Evolutionary conservation across 371 early-diverging fungal genomes (phyloP), one percentile per base, ranked within the genome.

Genomic region (Circinella minor): DNA sequence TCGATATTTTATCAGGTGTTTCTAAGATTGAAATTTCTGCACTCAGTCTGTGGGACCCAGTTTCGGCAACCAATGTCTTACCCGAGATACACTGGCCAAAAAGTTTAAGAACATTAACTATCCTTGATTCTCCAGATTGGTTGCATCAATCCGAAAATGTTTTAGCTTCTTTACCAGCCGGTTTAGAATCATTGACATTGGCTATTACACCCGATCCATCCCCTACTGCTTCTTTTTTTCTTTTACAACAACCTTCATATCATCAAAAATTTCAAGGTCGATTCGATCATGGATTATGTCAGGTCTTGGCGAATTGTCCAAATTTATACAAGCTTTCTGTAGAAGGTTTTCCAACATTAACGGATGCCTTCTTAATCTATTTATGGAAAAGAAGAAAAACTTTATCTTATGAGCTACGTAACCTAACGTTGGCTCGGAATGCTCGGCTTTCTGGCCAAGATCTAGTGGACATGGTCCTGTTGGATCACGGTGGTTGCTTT

Each of bases 121-220:
- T 57, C 14, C 34, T 57, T 6, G 57, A 57, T 34, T 57, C 57
- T 20, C 57, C 57, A 18, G 57, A 57, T n/a, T 57, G 57, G 57
- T 27, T 57, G 7, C 57, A 57, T 57, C 57, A 57, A 34, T 57
- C 57, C 1, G 18, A 18, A 8, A 4, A 57, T 57, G 57, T 34
- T 18, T 34, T 34, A 8, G 11, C 20, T 17, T 27, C 27, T 0
- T 57, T 34, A 13, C 57, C 57, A 14, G 27, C 8, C 27, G n/a
- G 27, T 27, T 34, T 57, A n/a, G 34, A 57, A 10, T 34, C 57
- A 1, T 34, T 57, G 34, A 57, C 34, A 57, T n/a, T 57, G 34
- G 57, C 57, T 4, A 57, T 57, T 34, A 57, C 57, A 5, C 57
- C 57, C n/a, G 27, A 18, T 6, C 57, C 57, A 34, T 27, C 57